A percentile compares a stretch with the other conserved stretches of the same genome.
phyloP scores from a whole-genome alignment of 2,329 filamentous ascomycete species.

The Didymella sp. region DNA sequence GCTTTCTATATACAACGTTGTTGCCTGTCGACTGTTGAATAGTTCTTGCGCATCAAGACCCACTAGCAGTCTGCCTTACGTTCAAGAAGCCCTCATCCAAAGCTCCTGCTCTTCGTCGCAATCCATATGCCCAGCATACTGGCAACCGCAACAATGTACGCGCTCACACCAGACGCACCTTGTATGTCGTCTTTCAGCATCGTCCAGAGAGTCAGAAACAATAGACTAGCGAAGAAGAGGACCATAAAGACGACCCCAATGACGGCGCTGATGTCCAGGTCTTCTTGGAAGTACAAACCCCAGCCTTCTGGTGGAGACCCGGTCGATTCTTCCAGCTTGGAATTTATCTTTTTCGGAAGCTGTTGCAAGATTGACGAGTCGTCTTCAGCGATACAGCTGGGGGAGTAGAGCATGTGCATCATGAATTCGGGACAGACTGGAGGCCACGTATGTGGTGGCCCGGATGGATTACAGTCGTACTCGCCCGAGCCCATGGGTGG shows the following conservation, averaged over 20 bases:
- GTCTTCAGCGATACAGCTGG: neutral
- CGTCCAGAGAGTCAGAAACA: slow-evolving; percentile 34
- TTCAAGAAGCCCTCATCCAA: neutral
- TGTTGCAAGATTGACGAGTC: neutral
- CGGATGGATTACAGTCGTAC: neutral
- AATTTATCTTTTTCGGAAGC: slow-evolving; percentile 5
- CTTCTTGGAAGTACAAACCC: neutral
- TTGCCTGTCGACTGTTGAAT: neutral
- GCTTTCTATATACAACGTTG: neutral
- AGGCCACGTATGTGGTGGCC: neutral
- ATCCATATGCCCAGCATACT: slow-evolving; percentile 10
- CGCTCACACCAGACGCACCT: slow-evolving; percentile 31
- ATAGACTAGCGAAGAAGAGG: slow-evolving; percentile 17
- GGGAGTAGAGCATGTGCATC: slow-evolving; percentile 4
- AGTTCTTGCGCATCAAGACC: neutral
- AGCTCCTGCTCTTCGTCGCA: slow-evolving; percentile 1
- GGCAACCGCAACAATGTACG: slow-evolving; percentile 22
- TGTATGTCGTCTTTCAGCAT: slow-evolving; percentile 31
- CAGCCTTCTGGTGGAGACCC: neutral
- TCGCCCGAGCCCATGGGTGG: slow-evolving; percentile 3
- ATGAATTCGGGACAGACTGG: neutral
- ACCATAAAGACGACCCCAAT: slow-evolving; percentile 20
- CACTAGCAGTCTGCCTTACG: neutral
- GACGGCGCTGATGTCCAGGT: neutral
- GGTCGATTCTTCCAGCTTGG: slow-evolving; percentile 2